Evolutionary conservation across 129 eudicot species (phyloP).

Genomic region (Pulicaria dysenterica): DNA sequence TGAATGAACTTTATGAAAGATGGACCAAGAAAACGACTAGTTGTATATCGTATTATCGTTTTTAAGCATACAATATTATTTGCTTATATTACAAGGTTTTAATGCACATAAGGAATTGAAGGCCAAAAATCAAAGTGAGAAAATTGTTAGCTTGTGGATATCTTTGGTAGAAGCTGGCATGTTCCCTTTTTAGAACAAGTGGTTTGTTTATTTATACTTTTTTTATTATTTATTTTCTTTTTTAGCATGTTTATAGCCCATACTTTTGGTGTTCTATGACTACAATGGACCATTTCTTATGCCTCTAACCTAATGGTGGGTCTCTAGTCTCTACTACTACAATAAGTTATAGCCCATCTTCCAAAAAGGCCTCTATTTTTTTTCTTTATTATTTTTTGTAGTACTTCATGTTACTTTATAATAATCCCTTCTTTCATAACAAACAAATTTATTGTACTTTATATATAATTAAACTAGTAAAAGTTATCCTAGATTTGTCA

Average conservation of each 20-base stretch:
- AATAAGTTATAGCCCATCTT: constrained; percentile 34
- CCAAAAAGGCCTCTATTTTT: constrained; percentile 9
- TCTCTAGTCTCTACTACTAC: constrained; percentile 20
- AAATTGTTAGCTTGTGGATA: constrained; percentile 26
- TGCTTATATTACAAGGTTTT: constrained; percentile 1
- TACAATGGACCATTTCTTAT: constrained; percentile 30
- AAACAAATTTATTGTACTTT: constrained; percentile 17
- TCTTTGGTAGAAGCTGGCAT: constrained; percentile 38
- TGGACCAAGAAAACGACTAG: constrained; percentile 5
- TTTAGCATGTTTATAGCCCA: constrained; percentile 41
- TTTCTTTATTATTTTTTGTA: constrained; percentile 2
- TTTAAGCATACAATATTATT: background rate
- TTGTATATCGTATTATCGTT: background rate
- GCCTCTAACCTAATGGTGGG: constrained; percentile 34
- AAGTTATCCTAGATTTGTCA: constrained; percentile 1
- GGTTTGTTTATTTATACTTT: background rate
- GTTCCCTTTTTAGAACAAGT: constrained; percentile 37
- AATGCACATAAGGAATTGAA: background rate
- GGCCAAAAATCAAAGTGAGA: background rate
- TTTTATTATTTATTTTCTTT: background rate
- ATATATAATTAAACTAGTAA: background rate
- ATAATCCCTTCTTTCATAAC: background rate
- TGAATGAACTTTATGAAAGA: background rate
- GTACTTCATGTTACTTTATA: background rate
- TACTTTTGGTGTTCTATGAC: constrained; percentile 19